Conservation (phyloP, 2,329 filamentous ascomycete genomes). For the Helotiales sp. region DNA sequence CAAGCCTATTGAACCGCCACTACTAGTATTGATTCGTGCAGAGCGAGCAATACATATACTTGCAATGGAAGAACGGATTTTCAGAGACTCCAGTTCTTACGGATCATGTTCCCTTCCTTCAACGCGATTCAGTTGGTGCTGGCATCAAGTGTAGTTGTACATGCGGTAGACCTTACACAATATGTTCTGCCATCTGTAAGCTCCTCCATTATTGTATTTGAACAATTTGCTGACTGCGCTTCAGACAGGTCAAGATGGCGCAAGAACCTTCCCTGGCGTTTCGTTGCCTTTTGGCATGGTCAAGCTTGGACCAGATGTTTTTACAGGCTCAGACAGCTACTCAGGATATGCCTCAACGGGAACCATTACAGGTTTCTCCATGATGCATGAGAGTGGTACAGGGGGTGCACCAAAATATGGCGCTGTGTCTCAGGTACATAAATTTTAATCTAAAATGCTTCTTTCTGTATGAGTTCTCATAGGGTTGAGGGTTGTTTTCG, state of each 20-base stretch:
- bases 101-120: conserved; percentile 6
- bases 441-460: too few species aligned
- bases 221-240: not conserved
- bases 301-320: conserved; percentile 23
- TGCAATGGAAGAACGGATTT: not conserved
- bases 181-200: conserved; percentile 24
- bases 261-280: conserved; percentile 23
- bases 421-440: conserved; percentile 60
- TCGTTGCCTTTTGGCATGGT: conserved; percentile 24
- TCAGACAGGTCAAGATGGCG: conserved; percentile 19
- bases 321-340: conserved; percentile 43
- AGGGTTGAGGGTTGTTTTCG: too few species aligned
- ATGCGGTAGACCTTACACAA: conserved; percentile 20
- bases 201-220: not conserved
- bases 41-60: not conserved
- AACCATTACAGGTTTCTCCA: conserved; percentile 58
- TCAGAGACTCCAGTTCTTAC: not conserved
- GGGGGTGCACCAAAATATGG: conserved; percentile 71
- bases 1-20: too few species aligned
- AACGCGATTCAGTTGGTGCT: not conserved
- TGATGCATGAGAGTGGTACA: conserved; percentile 58
- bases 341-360: conserved; percentile 51
- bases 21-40: not conserved
- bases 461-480: too few species aligned
- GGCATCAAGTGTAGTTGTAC: not conserved